Percentiles rank a stretch among this genome's conserved stretches.
Evolutionary conservation across 1,284 basidiomycete species (phyloP).

Genomic region (Agroathelia rolfsii): DNA sequence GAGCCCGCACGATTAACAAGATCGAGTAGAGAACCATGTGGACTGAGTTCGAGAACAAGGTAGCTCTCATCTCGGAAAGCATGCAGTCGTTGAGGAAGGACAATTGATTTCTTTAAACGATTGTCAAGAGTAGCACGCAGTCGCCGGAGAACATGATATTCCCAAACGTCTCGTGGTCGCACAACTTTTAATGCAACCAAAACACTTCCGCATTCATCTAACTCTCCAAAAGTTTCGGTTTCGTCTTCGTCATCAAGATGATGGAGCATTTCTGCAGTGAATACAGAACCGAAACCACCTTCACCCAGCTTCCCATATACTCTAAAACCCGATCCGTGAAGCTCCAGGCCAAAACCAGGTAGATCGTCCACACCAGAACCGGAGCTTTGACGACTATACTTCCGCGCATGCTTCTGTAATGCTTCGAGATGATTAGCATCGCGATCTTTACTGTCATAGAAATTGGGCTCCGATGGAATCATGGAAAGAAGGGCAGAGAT

Average conservation of each 20-base stretch:
- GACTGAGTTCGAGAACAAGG: slow-evolving; percentile 81
- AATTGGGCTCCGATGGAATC: slow-evolving; percentile 54
- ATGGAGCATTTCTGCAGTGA: slow-evolving; percentile 71
- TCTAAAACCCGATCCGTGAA: slow-evolving; percentile 56
- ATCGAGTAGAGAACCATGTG: slow-evolving; percentile 89
- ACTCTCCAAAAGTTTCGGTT: no score
- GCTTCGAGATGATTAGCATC: slow-evolving; percentile 52
- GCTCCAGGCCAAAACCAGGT: slow-evolving; percentile 33
- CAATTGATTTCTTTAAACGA: slow-evolving; percentile 51
- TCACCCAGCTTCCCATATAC: slow-evolving; percentile 89
- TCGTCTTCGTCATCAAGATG: slow-evolving; percentile 51
- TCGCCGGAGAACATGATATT: slow-evolving; percentile 80
- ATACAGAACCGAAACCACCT: slow-evolving; percentile 94
- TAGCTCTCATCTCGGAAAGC: slow-evolving; percentile 85
- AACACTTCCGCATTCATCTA: slow-evolving; percentile 45
- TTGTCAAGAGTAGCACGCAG: slow-evolving; percentile 60
- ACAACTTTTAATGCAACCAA: slow-evolving; percentile 90
- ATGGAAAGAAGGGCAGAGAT: slow-evolving; percentile 60
- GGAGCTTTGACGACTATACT: slow-evolving; percentile 40
- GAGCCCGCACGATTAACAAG: slow-evolving; percentile 79
- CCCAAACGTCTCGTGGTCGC: slow-evolving; percentile 85
- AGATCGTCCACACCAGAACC: slow-evolving; percentile 32
- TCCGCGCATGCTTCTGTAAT: slow-evolving; percentile 57
- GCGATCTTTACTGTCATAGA: slow-evolving; percentile 49
- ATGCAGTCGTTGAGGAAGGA: slow-evolving; percentile 70